Base-by-base conservation (phyloP, 2,329 filamentous ascomycete genomes). In the Pseudofabraea citricarpa region DNA sequence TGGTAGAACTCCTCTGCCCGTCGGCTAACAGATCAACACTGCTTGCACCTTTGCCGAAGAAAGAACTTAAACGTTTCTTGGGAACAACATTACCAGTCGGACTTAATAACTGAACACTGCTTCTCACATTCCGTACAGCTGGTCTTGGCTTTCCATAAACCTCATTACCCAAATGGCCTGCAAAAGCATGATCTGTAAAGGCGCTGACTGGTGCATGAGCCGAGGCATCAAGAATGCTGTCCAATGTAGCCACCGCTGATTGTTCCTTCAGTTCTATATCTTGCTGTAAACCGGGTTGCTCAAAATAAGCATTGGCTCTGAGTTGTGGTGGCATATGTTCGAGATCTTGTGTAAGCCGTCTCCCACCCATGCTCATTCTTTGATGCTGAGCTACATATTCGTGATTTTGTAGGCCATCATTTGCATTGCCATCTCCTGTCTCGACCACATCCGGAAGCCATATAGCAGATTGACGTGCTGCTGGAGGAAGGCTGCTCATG, bases 291-390 rank as follows among this genome's bases (percentile, higher is more conserved):
- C 77, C 71, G 1, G 84, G 84, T 18, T 79, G 56, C 45, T 97
- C 90, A 57, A 97, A 97, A 66, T 88, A 97, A 21, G 86, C 81
- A 56, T 84, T 95, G n/a, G 93, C 93, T 48, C 91, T 81, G 26
- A 97, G 74, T 55, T 95, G 89, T 0, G 91, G 80, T 2, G 91
- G 90, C 12, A 96, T 62, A 39, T 75, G 74, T 13, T 74, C 71
- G 15, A 77, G 51, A 55, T 63, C 59, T 20, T 56, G 50, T 16
- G 59, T 57, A 27, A 52, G 50, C 13, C 56, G 52, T 43, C 57
- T 53, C 26, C 59, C 59, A 22, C 55, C 56, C 55, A 61, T 61
- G 20, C 40, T 58, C 16, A 49, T 48, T 47, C 58, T 54, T 37
- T 61, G 58, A 40, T 63, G 59, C 40, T 61, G 60, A 27, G 60